Percentiles rank a stretch among this genome's conserved stretches.
Evolutionary conservation across 768 basidiomycete species (phyloP).

Genomic region (Podaxis sp.): DNA sequence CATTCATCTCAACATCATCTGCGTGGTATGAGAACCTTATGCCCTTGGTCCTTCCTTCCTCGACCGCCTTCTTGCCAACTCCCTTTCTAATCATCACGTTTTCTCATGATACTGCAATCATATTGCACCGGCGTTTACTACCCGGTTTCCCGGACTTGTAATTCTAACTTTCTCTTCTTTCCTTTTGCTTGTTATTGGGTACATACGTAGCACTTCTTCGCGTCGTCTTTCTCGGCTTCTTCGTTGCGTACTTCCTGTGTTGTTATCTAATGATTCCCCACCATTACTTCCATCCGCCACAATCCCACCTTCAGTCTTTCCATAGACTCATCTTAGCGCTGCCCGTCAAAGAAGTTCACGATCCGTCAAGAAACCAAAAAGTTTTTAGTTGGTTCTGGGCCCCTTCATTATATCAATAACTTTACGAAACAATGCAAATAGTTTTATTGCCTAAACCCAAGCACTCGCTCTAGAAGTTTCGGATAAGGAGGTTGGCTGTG

Average conservation of each 20-base stretch:
- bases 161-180: conserved; percentile 28
- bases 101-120: conserved; percentile 15
- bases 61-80: background rate
- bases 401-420: conserved; percentile 1
- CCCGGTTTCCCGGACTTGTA: conserved; percentile 32
- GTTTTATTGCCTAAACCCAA: background rate
- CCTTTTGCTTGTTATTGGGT: conserved; percentile 25
- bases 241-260: conserved; percentile 23
- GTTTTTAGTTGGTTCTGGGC: background rate
- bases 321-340: conserved; percentile 2
- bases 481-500: background rate
- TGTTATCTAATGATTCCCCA: conserved; percentile 32
- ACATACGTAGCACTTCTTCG: conserved; percentile 25
- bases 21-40: background rate
- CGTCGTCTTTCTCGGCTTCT: conserved; percentile 11
- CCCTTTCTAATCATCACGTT: conserved; percentile 7
- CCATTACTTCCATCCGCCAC: conserved; percentile 14
- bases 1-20: background rate
- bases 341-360: background rate
- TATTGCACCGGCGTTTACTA: conserved; percentile 16
- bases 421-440: conserved; percentile 2
- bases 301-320: conserved; percentile 11
- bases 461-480: no score
- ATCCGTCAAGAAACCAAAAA: background rate
- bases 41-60: background rate